phyloP scores from a whole-genome alignment of 805 yeast species.

The Saccharomycopsis schoenii region DNA sequence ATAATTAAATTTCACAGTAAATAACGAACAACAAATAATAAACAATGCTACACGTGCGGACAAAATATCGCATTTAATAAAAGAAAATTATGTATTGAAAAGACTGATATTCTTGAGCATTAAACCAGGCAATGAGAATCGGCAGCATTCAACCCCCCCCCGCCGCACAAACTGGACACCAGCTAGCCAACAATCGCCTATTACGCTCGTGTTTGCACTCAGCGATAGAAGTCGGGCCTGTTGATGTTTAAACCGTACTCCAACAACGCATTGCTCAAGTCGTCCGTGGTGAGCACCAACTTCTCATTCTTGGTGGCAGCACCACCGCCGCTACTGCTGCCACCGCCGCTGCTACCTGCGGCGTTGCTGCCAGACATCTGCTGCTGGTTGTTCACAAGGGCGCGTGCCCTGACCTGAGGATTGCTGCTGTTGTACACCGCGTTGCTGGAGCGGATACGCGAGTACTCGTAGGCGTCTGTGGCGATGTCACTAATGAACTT shows the following conservation, averaged over 20 bases:
- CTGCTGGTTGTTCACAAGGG: conserved; percentile 51
- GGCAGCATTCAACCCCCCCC: too few relatives aligned
- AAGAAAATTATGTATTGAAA: too few relatives aligned
- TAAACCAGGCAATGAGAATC: too few relatives aligned
- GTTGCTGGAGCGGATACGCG: conserved; percentile 80
- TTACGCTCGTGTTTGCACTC: neutral
- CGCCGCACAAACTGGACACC: too few relatives aligned
- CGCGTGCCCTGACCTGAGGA: conserved; percentile 79
- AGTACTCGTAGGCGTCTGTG: conserved; percentile 91
- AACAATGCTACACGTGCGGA: too few relatives aligned
- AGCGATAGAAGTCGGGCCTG: conserved; percentile 92
- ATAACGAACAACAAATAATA: too few relatives aligned
- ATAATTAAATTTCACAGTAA: too few relatives aligned
- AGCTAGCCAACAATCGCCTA: too few relatives aligned
- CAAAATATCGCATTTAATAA: too few relatives aligned
- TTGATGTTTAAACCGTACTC: conserved; percentile 88
- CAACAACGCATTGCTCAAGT: conserved; percentile 80
- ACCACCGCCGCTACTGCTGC: conserved; percentile 31
- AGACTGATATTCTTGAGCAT: too few relatives aligned
- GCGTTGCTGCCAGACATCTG: neutral
- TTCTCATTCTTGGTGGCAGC: conserved; percentile 51
- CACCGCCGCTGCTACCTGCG: conserved; percentile 23
- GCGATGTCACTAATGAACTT: conserved; percentile 92
- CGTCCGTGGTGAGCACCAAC: conserved; percentile 86
- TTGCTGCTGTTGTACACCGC: conserved; percentile 79